Evolutionary conservation across 2,329 filamentous ascomycete species (phyloP).

Genomic region (Lachnellula arida): DNA sequence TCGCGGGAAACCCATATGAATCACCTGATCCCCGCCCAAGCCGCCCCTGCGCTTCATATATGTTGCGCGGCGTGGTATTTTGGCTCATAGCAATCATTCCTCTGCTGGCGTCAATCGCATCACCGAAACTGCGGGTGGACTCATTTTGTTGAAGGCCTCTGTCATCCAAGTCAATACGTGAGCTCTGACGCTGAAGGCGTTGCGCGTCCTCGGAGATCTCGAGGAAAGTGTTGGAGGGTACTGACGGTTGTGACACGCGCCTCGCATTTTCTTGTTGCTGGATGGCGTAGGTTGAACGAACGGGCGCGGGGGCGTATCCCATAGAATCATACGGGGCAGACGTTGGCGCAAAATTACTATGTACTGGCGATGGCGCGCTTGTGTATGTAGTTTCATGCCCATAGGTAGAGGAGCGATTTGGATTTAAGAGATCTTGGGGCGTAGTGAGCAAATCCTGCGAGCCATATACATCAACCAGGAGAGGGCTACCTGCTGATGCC

Average conservation of each 20-base stretch:
- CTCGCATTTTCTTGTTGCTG: slow-evolving; percentile 48
- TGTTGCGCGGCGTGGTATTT: slow-evolving; percentile 86
- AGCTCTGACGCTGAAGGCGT: slow-evolving; percentile 48
- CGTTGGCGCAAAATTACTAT: slow-evolving; percentile 27
- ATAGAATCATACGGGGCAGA: slow-evolving; percentile 70
- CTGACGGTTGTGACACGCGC: slow-evolving; percentile 83
- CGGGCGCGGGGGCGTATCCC: slow-evolving; percentile 65
- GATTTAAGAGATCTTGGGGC: slow-evolving; percentile 68
- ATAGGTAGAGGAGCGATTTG: slow-evolving; percentile 61
- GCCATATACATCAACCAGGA: slow-evolving; percentile 51
- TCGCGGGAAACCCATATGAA: slow-evolving; percentile 85
- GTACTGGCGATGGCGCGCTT: slow-evolving; percentile 51
- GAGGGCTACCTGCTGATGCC: slow-evolving; percentile 68
- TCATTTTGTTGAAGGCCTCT: slow-evolving; percentile 56
- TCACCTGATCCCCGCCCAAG: slow-evolving; percentile 68
- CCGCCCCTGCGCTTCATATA: slow-evolving; percentile 66
- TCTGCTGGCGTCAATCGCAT: slow-evolving; percentile 86
- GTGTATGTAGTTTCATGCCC: slow-evolving; percentile 62
- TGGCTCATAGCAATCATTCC: slow-evolving; percentile 96
- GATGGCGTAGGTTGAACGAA: slow-evolving; percentile 55
- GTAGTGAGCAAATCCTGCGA: slow-evolving; percentile 64
- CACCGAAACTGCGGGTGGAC: slow-evolving; percentile 66
- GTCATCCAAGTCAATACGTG: slow-evolving; percentile 60
- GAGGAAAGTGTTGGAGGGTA: slow-evolving; percentile 50
- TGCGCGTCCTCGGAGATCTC: slow-evolving; percentile 23